Evolutionary conservation across 2,329 filamentous ascomycete genomes (phyloP), one percentile per base, ranked within the genome.

Genomic region (Paramyrothecium roridum): DNA sequence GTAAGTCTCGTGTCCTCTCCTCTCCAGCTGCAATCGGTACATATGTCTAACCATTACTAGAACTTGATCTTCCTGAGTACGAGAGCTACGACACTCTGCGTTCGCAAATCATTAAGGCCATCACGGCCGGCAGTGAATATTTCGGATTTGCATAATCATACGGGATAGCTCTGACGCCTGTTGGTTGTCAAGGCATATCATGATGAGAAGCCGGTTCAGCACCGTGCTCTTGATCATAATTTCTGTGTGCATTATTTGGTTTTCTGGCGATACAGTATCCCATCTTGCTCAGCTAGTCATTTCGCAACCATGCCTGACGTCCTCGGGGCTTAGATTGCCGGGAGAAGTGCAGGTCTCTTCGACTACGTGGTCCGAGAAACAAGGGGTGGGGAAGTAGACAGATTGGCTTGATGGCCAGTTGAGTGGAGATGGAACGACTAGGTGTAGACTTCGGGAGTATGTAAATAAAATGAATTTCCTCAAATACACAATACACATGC

Each of bases 61-160:
- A 99, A 79, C 91, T 99, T 70, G 95, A 99, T 78, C 85, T 99
- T 63, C 95, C 95, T 46, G 95, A 99, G 76, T 99, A 99, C 70
- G 95, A 98, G 68, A 96, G 86, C 71, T 99, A 99, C 74, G 95
- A 99, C 67, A 81, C 84, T 63, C 84, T 99, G 58, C 87, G 95
- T 59, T 86, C 90, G 66, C 92, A 95, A 70, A 77, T 99, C 57
- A 87, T 96, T 73, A 98, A 93, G 63, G 95, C 95, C 59, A 97
- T 99, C 73, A 99, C 95, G n/a, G 88, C 93, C 62, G 95, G 95
- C 64, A 95, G 92, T 77, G 93, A 98, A 73, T 98, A 89, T 72
- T 99, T 99, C 73, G 95, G 95, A 59, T 98, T 99, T 74, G 93
- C 95, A 65, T 98, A 88, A 63, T 52, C 48, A 59, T 49, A 50